Percentiles rank a stretch among this genome's conserved stretches.
Conservation (phyloP, 2,329 filamentous ascomycete species). For the Ascochyta lentis region DNA sequence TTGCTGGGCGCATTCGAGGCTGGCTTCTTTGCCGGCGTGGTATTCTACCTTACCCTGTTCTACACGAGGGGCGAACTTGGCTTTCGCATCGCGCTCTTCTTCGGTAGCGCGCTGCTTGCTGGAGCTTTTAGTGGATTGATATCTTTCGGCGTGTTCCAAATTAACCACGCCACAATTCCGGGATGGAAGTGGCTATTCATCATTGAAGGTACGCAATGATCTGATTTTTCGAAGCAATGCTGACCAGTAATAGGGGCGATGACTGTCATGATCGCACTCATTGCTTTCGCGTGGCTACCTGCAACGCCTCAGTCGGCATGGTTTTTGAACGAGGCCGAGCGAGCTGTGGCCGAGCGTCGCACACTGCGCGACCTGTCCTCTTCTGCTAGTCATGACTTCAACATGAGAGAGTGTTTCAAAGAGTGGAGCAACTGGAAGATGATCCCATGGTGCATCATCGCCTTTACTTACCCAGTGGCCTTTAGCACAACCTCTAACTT, state of each 20-base stretch:
- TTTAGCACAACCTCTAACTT: constrained; percentile 57
- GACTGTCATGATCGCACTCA: constrained; percentile 44
- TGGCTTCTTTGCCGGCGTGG: constrained; percentile 62
- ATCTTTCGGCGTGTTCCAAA: constrained; percentile 56
- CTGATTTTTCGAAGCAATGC: neutral
- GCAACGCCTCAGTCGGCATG: constrained; percentile 44
- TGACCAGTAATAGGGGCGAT: constrained; percentile 19
- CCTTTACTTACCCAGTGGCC: constrained; percentile 58
- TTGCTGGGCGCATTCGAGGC: constrained; percentile 58
- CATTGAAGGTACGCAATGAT: constrained; percentile 44
- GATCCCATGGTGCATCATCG: constrained; percentile 54
- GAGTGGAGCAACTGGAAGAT: constrained; percentile 55
- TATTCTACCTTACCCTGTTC: constrained; percentile 62
- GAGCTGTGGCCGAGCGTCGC: constrained; percentile 52
- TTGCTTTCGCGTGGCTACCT: constrained; percentile 46
- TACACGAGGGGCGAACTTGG: constrained; percentile 53
- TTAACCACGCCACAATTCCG: constrained; percentile 53
- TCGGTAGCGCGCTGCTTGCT: constrained; percentile 51
- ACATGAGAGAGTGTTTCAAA: constrained; percentile 51
- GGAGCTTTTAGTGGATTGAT: constrained; percentile 53
- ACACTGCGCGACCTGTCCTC: constrained; percentile 56
- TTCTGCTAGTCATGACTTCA: constrained; percentile 48
- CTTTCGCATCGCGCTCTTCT: constrained; percentile 55
- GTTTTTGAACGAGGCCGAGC: constrained; percentile 49
- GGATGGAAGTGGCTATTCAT: constrained; percentile 57